Evolutionary conservation across 495 filamentous ascomycete species (phyloP).

Genomic region (Xanthoparmelia taractica): DNA sequence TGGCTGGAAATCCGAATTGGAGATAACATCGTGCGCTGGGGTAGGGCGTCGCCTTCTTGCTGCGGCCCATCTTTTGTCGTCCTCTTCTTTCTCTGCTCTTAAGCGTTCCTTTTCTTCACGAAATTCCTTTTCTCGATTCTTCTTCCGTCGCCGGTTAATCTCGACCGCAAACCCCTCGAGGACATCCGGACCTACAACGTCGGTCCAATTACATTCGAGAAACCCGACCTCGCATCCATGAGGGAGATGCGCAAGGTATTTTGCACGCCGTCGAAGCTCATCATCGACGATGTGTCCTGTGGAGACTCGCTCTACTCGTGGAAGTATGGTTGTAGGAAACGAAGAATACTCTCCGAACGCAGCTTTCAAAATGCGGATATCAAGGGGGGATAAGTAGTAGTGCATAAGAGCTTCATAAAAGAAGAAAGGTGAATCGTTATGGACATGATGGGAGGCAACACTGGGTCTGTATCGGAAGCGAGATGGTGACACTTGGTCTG

Average conservation of each 20-base stretch:
- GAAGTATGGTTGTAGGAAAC: conserved; percentile 86
- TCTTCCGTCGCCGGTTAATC: conserved; percentile 68
- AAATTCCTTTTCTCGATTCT: conserved; percentile 76
- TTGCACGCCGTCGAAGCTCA: conserved; percentile 73
- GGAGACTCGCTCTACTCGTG: conserved; percentile 84
- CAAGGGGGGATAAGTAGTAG: conserved; percentile 86
- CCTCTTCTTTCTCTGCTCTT: conserved; percentile 78
- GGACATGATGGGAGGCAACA: conserved; percentile 13
- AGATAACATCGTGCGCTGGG: conserved; percentile 38
- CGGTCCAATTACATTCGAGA: conserved; percentile 95
- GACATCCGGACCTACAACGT: conserved; percentile 69
- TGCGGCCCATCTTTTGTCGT: conserved; percentile 52
- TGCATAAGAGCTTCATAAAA: conserved; percentile 90
- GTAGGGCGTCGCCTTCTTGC: conserved; percentile 42
- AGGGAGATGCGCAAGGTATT: conserved; percentile 86
- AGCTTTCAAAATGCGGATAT: conserved; percentile 89
- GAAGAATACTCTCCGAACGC: conserved; percentile 75
- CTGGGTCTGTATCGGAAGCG: conserved; percentile 4
- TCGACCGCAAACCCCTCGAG: conserved; percentile 66
- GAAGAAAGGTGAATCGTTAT: conserved; percentile 48
- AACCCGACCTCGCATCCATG: conserved; percentile 90
- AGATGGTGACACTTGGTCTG: not conserved
- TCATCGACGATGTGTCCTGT: conserved; percentile 89
- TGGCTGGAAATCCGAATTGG: conserved; percentile 59
- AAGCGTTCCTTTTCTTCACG: conserved; percentile 86